Evolutionary conservation across 1,284 basidiomycete genomes (phyloP).

Genomic region (Melampsora occidentalis): DNA sequence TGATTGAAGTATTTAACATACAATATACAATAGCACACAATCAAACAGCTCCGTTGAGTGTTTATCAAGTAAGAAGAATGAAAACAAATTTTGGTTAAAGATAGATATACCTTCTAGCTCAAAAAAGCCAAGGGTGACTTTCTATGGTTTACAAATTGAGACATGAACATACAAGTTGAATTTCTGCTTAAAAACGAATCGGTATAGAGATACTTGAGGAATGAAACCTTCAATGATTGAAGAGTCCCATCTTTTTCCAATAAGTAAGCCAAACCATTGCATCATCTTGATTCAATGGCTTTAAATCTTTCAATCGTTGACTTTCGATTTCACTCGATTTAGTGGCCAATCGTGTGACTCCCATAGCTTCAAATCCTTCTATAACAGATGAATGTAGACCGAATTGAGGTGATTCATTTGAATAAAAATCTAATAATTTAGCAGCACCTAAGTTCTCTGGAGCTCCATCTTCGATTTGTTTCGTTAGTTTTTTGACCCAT

Average conservation of each 20-base stretch:
- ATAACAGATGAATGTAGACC: background rate
- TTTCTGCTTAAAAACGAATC: too few species aligned
- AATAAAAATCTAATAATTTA: conserved; percentile 7
- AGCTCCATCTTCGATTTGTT: background rate
- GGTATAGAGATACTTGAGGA: too few species aligned
- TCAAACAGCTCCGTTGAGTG: too few species aligned
- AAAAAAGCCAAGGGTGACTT: too few species aligned
- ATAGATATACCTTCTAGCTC: too few species aligned
- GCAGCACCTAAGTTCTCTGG: background rate
- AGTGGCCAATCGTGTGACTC: background rate
- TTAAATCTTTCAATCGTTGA: background rate
- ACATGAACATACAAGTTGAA: too few species aligned
- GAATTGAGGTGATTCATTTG: background rate
- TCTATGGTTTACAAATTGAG: too few species aligned
- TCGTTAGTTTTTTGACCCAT: background rate
- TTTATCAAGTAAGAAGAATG: too few species aligned
- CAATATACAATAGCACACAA: too few species aligned
- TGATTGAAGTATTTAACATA: too few species aligned
- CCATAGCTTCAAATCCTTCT: conserved; percentile 1
- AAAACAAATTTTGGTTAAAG: too few species aligned
- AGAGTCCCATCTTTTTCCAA: background rate
- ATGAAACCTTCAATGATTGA: background rate
- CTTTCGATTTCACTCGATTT: background rate
- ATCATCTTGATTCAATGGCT: background rate
- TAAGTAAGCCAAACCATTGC: background rate